Conservation (phyloP, 148 eudicot species). For the Suaeda aralocaspica region DNA sequence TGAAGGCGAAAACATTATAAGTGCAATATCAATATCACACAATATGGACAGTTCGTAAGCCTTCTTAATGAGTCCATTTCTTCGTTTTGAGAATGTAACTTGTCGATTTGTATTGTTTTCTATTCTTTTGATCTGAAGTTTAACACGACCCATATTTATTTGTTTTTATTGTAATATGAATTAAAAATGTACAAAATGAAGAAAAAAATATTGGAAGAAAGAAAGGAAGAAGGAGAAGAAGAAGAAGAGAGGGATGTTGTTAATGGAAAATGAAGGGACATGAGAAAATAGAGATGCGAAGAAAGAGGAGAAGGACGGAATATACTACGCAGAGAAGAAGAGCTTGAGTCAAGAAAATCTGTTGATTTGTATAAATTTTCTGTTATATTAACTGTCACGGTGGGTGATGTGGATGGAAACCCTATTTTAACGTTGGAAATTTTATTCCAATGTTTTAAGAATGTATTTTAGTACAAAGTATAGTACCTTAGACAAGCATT, state of each 20-base stretch:
- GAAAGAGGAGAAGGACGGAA: constrained; percentile 11
- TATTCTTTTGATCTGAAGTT: constrained; percentile 67
- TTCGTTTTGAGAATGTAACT: constrained; percentile 82
- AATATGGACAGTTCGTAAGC: constrained; percentile 73
- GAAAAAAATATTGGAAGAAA: no score
- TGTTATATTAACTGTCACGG: constrained; percentile 2
- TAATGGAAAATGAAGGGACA: constrained; percentile 14
- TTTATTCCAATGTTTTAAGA: neutral
- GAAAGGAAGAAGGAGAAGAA: neutral
- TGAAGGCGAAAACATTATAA: constrained; percentile 77
- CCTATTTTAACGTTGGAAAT: neutral
- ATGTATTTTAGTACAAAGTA: no score
- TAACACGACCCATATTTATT: constrained; percentile 59
- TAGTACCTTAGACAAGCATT: no score
- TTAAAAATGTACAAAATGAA: neutral
- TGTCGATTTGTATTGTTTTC: constrained; percentile 70
- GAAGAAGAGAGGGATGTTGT: neutral
- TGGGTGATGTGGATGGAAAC: constrained; percentile 6
- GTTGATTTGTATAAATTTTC: no score
- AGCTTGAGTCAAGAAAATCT: neutral
- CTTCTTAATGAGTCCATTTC: constrained; percentile 82
- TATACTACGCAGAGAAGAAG: constrained; percentile 15
- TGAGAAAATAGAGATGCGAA: constrained; percentile 26
- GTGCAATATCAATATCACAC: constrained; percentile 76
- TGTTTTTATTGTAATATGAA: no score